Evolutionary conservation across 225 moss, liverwort and hornwort species (phyloP).

Genomic region (Pseudoscleropodium purum): DNA sequence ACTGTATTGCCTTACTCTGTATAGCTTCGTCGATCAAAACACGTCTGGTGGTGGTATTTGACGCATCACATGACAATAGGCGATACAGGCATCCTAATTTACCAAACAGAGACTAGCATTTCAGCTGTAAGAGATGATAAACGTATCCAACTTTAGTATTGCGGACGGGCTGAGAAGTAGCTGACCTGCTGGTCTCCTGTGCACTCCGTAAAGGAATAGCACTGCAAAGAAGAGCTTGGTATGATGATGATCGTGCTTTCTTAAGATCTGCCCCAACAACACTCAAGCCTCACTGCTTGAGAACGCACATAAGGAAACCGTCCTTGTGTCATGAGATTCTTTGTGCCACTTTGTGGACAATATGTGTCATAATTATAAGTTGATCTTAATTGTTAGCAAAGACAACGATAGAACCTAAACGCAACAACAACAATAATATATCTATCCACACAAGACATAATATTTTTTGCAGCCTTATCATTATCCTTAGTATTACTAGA

Average conservation of each 20-base stretch:
- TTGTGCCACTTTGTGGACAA: background rate
- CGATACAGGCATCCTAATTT: background rate
- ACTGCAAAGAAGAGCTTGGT: background rate
- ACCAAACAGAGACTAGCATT: background rate
- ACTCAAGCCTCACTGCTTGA: background rate
- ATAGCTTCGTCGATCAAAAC: background rate
- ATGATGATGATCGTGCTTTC: background rate
- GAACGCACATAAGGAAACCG: background rate
- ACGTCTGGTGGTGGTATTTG: background rate
- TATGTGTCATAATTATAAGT: no score
- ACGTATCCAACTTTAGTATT: background rate
- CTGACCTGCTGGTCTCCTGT: constrained; percentile 1
- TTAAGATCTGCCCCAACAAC: background rate
- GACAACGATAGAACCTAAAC: no score
- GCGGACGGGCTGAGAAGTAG: background rate
- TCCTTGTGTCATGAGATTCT: background rate
- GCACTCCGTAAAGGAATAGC: background rate
- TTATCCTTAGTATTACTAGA: no score
- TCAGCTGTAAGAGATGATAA: background rate
- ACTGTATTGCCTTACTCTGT: background rate
- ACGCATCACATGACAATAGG: background rate
- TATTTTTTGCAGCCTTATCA: no score
- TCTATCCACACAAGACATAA: no score
- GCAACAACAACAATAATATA: no score
- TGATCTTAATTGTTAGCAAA: no score